Evolutionary conservation across 331 rosid species (phyloP).

Genomic region (Dryas integrifolia): DNA sequence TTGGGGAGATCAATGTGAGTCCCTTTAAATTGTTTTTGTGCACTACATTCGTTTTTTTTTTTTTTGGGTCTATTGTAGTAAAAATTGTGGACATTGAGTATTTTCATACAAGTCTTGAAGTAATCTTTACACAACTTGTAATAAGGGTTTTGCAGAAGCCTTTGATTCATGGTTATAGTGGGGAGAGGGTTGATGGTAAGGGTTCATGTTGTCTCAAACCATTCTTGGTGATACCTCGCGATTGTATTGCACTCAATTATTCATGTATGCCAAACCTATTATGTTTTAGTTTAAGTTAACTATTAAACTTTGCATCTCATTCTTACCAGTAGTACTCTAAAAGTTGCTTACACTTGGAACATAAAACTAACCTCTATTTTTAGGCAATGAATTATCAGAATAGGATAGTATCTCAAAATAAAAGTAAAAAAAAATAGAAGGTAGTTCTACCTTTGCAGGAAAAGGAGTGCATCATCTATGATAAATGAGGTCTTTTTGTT

Average conservation of each 20-base stretch:
- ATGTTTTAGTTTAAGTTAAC: neutral
- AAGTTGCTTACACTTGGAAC: neutral
- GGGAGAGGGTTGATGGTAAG: neutral
- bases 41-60: neutral
- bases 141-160: neutral
- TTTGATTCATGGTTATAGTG: neutral
- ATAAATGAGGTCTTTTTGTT: constrained; percentile 9
- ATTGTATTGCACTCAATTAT: neutral
- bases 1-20: constrained; percentile 63
- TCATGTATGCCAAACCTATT: neutral
- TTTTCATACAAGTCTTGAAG: neutral
- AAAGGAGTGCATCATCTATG: no score
- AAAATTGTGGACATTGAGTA: neutral
- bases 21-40: constrained; percentile 13
- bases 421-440: neutral
- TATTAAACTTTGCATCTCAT: constrained; percentile 1
- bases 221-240: no score
- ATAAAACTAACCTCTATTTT: neutral
- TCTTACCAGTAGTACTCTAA: neutral
- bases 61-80: neutral
- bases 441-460: neutral
- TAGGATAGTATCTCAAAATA: neutral
- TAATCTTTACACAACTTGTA: neutral
- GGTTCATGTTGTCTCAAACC: neutral
- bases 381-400: neutral